Evolutionary conservation across 73 alveolate species (phyloP).

Genomic region (Loxodes magnus): DNA sequence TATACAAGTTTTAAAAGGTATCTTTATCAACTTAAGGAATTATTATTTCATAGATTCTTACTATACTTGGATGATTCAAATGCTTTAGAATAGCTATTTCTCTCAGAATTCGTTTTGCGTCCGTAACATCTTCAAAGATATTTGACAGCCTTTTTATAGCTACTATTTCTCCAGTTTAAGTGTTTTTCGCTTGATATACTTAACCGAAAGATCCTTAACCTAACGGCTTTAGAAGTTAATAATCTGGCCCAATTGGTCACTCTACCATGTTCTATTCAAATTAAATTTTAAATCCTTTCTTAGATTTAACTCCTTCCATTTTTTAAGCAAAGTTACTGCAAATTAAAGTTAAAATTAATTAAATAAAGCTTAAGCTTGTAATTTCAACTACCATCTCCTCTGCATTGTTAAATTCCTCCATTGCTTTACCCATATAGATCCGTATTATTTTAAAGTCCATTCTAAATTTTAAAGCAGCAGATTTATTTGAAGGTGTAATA

Average conservation of each 20-base stretch:
- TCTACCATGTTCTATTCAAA: not conserved
- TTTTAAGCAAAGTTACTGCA: no score
- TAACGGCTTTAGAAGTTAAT: conserved; percentile 42
- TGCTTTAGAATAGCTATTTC: conserved; percentile 54
- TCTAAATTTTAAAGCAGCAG: no score
- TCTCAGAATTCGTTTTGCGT: conserved; percentile 70
- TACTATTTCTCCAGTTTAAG: conserved; percentile 60
- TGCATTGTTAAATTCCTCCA: no score
- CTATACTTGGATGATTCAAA: conserved; percentile 52
- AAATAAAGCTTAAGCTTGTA: no score
- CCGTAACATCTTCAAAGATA: conserved; percentile 67
- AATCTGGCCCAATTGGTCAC: not conserved
- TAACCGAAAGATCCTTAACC: conserved; percentile 93
- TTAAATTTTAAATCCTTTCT: not conserved
- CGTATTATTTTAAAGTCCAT: no score
- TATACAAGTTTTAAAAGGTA: conserved; percentile 43
- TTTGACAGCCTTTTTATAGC: conserved; percentile 46
- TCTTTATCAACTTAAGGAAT: conserved; percentile 57
- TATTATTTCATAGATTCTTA: conserved; percentile 40
- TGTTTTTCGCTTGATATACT: conserved; percentile 77
- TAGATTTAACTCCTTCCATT: no score
- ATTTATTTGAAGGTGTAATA: no score
- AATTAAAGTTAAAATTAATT: no score
- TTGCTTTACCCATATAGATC: no score
- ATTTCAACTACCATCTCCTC: no score